Evolutionary conservation across 2,329 filamentous ascomycete species (phyloP).

Genomic region (Claviceps sp.): DNA sequence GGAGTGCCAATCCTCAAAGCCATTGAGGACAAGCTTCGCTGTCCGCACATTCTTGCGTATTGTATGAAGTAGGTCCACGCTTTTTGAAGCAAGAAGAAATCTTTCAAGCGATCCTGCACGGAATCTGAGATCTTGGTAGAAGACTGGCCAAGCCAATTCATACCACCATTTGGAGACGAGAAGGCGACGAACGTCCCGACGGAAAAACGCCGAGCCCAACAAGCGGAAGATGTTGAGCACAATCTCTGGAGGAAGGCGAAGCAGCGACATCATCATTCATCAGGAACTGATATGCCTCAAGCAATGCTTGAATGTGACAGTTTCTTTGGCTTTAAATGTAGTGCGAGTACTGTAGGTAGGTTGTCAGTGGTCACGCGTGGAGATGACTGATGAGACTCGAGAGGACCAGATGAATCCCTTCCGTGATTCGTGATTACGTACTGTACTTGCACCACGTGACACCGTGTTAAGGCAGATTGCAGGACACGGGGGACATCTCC

Average conservation of each 20-base stretch:
- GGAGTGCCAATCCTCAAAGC: conserved; percentile 6
- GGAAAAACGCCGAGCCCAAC: conserved; percentile 6
- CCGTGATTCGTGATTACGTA: no score
- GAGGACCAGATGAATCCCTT: no score
- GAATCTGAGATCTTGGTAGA: conserved; percentile 4
- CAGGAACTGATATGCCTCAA: no score
- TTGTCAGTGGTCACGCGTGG: no score
- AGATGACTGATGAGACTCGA: no score
- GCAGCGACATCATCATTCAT: conserved; percentile 1
- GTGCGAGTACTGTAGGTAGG: no score
- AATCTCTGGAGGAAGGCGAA: conserved; percentile 5
- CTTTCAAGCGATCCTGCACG: conserved; percentile 1
- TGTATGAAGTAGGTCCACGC: conserved; percentile 1
- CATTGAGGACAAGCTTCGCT: conserved; percentile 1
- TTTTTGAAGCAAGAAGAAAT: background rate
- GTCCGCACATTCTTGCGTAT: conserved; percentile 1
- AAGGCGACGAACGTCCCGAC: conserved; percentile 5
- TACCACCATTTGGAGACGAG: conserved; percentile 6
- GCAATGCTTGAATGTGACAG: no score
- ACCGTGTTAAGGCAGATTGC: no score
- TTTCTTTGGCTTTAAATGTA: no score
- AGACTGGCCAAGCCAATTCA: conserved; percentile 3
- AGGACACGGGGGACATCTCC: no score
- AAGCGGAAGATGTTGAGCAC: conserved; percentile 3
- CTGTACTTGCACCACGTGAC: no score